Conservation (phyloP, 352 stramenopile species). For the Pythium sp. region DNA sequence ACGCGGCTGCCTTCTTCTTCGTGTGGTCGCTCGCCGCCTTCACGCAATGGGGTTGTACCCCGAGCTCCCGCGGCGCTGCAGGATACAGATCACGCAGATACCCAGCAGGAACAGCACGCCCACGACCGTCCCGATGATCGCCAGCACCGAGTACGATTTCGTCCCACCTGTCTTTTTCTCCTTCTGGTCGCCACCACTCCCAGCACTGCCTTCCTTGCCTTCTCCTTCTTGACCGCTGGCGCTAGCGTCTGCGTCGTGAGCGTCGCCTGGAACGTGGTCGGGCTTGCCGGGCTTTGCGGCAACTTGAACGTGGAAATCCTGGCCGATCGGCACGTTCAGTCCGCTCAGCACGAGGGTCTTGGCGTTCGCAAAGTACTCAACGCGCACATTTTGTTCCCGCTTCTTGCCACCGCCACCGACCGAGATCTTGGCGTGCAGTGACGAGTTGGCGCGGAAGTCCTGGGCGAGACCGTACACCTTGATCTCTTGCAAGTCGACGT, state of each 20-base stretch:
- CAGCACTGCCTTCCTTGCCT: not conserved
- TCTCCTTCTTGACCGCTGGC: slow-evolving; percentile 1
- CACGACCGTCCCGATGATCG: slow-evolving; percentile 46
- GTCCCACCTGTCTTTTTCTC: slow-evolving; percentile 14
- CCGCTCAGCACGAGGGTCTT: slow-evolving; percentile 56
- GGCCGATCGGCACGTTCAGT: slow-evolving; percentile 40
- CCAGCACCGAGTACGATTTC: slow-evolving; percentile 21
- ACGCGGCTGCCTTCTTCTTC: not conserved
- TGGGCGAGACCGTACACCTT: slow-evolving; percentile 55
- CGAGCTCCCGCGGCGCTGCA: slow-evolving; percentile 28
- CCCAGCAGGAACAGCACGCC: slow-evolving; percentile 38
- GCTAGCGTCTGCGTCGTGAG: slow-evolving; percentile 2
- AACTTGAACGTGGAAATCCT: slow-evolving; percentile 47
- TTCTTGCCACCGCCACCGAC: not conserved
- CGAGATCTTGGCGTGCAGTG: slow-evolving; percentile 31
- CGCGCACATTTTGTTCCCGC: slow-evolving; percentile 27
- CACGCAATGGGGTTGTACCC: slow-evolving; percentile 54
- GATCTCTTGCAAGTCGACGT: slow-evolving; percentile 46
- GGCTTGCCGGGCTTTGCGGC: slow-evolving; percentile 21
- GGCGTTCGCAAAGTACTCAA: slow-evolving; percentile 66
- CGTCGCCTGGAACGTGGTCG: slow-evolving; percentile 12
- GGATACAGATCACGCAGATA: slow-evolving; percentile 32
- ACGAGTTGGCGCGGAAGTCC: slow-evolving; percentile 56
- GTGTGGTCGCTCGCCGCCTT: not conserved
- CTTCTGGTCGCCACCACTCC: not conserved